Conservation (phyloP, 805 yeast genomes). For the Schwanniomyces pseudopolymorphus region DNA sequence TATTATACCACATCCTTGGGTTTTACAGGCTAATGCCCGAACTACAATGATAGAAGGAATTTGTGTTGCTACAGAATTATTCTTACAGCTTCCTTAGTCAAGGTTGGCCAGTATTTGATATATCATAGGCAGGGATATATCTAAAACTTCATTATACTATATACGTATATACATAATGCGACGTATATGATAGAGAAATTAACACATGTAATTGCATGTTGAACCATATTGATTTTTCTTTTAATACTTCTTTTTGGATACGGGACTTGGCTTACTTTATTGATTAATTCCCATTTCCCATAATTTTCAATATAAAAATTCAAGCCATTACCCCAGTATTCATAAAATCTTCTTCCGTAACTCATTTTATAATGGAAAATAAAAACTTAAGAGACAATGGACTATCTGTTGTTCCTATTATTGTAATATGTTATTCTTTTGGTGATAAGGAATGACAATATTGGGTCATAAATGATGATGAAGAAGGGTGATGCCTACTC, state of each 20-base stretch:
- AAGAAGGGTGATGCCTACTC: constrained; percentile 23
- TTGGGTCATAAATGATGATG: constrained; percentile 27
- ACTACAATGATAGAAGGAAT: neutral
- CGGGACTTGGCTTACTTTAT: too few relatives aligned
- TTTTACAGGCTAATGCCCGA: neutral
- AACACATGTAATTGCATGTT: too few relatives aligned
- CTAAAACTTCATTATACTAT: neutral
- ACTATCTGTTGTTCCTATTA: constrained; percentile 45
- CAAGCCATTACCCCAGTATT: too few relatives aligned
- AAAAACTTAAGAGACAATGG: constrained; percentile 44
- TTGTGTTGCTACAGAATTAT: neutral
- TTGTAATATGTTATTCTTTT: constrained; percentile 56
- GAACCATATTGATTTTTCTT: too few relatives aligned
- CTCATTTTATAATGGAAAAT: constrained; percentile 1
- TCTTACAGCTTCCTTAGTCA: neutral
- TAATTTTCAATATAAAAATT: too few relatives aligned
- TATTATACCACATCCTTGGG: neutral
- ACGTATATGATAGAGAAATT: neutral
- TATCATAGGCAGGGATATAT: neutral
- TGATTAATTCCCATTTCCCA: too few relatives aligned
- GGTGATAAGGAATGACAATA: constrained; percentile 44
- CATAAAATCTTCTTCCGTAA: too few relatives aligned
- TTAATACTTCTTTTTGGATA: too few relatives aligned
- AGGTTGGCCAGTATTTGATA: neutral
- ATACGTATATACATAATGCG: neutral